A percentile compares a stretch with the other conserved stretches of the same genome.
Conservation (phyloP, 2,329 filamentous ascomycete genomes). For the Fusarium sp. region DNA sequence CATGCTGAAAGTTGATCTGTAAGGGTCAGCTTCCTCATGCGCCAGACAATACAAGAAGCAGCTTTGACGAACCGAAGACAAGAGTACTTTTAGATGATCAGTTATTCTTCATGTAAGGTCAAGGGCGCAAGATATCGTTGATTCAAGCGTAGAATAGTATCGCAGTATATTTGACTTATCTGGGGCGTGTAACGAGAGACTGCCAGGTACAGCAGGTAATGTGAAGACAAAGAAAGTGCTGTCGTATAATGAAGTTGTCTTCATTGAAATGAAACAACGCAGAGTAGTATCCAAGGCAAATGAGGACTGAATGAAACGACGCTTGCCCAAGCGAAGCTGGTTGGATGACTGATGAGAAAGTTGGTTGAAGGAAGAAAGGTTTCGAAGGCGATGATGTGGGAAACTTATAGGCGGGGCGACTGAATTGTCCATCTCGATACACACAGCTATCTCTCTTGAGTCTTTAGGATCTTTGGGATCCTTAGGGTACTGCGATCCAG, state of each 20-base stretch:
- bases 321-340: accelerated
- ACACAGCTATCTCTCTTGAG: not conserved
- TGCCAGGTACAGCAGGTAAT: too few relatives aligned
- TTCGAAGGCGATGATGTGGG: not conserved
- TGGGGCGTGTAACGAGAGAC: too few relatives aligned
- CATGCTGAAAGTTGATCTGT: too few relatives aligned
- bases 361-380: not conserved
- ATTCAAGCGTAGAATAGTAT: too few relatives aligned
- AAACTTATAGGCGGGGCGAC: not conserved
- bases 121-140: too few relatives aligned
- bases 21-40: too few relatives aligned
- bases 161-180: too few relatives aligned
- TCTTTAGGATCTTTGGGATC: not conserved
- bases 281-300: accelerated
- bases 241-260: not conserved
- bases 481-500: not conserved
- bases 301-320: accelerated
- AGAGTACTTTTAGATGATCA: too few relatives aligned
- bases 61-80: too few relatives aligned
- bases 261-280: accelerated
- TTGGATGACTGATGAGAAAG: not conserved
- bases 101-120: too few relatives aligned
- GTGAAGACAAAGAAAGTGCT: too few relatives aligned
- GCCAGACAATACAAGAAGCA: too few relatives aligned
- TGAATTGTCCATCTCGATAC: not conserved